Evolutionary conservation across 495 filamentous ascomycete genomes (phyloP).

Genomic region (Aspergillus asperescens): DNA sequence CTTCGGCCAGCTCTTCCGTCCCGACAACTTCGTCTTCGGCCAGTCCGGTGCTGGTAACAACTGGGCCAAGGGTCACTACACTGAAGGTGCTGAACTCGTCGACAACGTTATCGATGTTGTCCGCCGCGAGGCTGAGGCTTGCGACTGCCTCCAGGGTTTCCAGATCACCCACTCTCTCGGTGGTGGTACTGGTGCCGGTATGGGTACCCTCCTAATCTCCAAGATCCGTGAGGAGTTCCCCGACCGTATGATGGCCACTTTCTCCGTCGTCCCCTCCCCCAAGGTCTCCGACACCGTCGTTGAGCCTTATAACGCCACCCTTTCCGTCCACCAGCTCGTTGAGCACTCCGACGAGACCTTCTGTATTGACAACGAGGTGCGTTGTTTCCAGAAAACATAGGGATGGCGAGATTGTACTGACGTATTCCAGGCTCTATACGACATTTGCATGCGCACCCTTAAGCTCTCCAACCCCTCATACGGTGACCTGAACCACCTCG

Average conservation of each 20-base stretch:
- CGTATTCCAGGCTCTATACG: constrained; percentile 78
- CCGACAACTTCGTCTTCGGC: constrained; percentile 99
- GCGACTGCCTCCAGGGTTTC: constrained; percentile 99
- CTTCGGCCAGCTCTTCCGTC: constrained; percentile 99
- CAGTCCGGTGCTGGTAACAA: constrained; percentile 99
- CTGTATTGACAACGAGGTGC: constrained; percentile 99
- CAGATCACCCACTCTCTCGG: constrained; percentile 99
- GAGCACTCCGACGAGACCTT: constrained; percentile 99
- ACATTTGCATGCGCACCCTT: constrained; percentile 99
- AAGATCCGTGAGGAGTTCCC: constrained; percentile 99
- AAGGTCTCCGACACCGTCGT: constrained; percentile 99
- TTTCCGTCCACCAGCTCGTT: constrained; percentile 98
- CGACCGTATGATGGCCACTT: constrained; percentile 99
- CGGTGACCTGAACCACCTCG: constrained; percentile 98
- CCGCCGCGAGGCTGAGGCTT: constrained; percentile 96
- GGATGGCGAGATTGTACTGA: not conserved
- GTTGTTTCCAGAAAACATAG: constrained; percentile 8
- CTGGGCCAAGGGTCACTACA: constrained; percentile 99
- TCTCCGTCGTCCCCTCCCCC: constrained; percentile 98
- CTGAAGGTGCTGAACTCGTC: constrained; percentile 98
- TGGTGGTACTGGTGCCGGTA: constrained; percentile 99
- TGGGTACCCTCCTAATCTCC: constrained; percentile 99
- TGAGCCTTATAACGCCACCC: constrained; percentile 99
- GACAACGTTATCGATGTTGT: constrained; percentile 98
- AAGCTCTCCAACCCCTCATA: constrained; percentile 98